A percentile compares a stretch with the other conserved stretches of the same genome.
These are phyloP conservation scores for Delonix regia DNA, from an alignment of 306 rosid species.

Conservation along the genomic window DNA sequence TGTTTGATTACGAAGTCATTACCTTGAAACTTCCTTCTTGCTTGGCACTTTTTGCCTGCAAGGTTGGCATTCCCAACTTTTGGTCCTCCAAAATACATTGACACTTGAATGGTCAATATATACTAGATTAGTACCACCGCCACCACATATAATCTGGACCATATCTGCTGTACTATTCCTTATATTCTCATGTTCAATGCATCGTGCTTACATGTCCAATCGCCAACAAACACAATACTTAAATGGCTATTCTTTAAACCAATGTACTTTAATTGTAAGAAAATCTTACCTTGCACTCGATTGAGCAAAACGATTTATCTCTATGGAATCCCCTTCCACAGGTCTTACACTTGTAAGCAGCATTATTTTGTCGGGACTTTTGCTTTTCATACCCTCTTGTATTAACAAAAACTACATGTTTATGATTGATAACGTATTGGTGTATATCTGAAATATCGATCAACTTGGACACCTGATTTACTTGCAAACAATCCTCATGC, in stretches of 20 bases:
- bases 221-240: not conserved
- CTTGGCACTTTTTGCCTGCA: conserved; percentile 33
- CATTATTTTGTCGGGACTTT: not conserved
- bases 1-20: conserved; percentile 16
- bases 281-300: not conserved
- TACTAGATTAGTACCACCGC: conserved; percentile 29
- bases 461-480: not conserved
- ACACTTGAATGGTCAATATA: conserved; percentile 28
- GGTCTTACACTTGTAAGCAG: not conserved
- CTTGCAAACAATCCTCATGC: not conserved
- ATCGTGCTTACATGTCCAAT: conserved; percentile 32
- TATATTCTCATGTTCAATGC: conserved; percentile 28
- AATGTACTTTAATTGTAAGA: not conserved
- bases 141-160: conserved; percentile 30
- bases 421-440: not conserved
- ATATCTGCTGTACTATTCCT: not conserved
- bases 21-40: conserved; percentile 39
- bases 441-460: conserved; percentile 1
- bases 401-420: not conserved
- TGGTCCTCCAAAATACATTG: conserved; percentile 20
- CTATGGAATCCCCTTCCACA: not conserved
- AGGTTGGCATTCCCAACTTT: conserved; percentile 34
- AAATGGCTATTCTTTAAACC: not conserved
- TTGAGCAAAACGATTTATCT: not conserved
- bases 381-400: not conserved